Percentiles rank a stretch among this genome's conserved stretches.
Evolutionary conservation across 2,329 filamentous ascomycete species (phyloP).

Genomic region (Sphaceloma murrayae): DNA sequence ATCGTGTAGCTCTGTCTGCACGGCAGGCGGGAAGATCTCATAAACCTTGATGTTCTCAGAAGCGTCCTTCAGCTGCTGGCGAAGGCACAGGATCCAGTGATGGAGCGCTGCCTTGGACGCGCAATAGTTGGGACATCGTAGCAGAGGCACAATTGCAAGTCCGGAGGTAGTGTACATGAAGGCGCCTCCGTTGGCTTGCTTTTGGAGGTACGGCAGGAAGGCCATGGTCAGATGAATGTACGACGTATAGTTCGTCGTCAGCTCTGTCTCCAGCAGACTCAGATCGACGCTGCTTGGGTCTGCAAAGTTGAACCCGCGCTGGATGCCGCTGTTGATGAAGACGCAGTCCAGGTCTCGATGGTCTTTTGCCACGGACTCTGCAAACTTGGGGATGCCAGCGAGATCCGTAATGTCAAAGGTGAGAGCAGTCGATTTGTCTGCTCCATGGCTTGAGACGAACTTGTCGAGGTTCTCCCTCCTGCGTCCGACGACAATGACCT

Average conservation of each 20-base stretch:
- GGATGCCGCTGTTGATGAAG: constrained; percentile 47
- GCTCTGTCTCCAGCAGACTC: constrained; percentile 35
- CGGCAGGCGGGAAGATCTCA: constrained; percentile 47
- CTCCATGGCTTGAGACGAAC: constrained; percentile 39
- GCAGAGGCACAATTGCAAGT: constrained; percentile 42
- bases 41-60: constrained; percentile 43
- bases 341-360: constrained; percentile 45
- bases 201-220: constrained; percentile 42
- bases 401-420: constrained; percentile 45
- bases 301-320: constrained; percentile 41
- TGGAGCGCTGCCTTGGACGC: constrained; percentile 48
- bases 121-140: constrained; percentile 43
- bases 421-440: constrained; percentile 37
- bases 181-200: constrained; percentile 34
- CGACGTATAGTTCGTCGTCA: constrained; percentile 44
- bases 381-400: constrained; percentile 39
- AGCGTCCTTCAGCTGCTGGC: constrained; percentile 41
- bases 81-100: constrained; percentile 43
- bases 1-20: constrained; percentile 50
- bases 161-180: constrained; percentile 43
- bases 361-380: constrained; percentile 32
- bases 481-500: constrained; percentile 42
- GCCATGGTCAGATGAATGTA: constrained; percentile 42
- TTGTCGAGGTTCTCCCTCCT: constrained; percentile 43
- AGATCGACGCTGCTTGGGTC: constrained; percentile 41